Evolutionary conservation across 768 basidiomycete species (phyloP), one percentile per base, ranked within the genome.

Genomic region (Panaeolus papilionaceus): DNA sequence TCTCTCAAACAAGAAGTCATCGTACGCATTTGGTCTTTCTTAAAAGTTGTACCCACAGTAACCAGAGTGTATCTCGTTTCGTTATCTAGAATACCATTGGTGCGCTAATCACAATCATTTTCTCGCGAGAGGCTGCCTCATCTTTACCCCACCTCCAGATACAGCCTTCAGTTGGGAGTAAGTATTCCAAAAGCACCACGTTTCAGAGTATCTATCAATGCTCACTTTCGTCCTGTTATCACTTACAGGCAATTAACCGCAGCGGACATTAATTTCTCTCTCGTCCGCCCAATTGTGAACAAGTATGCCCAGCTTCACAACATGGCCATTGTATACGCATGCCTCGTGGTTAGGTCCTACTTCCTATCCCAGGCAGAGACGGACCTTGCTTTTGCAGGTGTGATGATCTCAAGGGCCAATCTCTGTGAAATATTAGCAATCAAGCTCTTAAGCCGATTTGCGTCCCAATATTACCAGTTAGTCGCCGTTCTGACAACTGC

Each of bases 361-460:
- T 98, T 96, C 75, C 82, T 94, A 18, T 82, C 87, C 10, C 85
- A 89, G 61, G 85, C 89, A 3, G 88, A 88, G 28, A 82, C 83
- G 2, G 89, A 96, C 71, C 83, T 98, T 58, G 93, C 93, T 14
- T 91, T 90, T 78, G 86, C 93, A 9, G 88, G 85, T 16, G 83
- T 98, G 65, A 91, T 92, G 82, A 77, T 82, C 8, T 81, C 83
- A 38, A 79, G 83, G 47, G 96, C 95, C 4, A 89, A 84, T 38
- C 83, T 96, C 10, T 96, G 94, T 78, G 95, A 98, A 75, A 87
- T 98, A 16, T 78, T 98, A 20, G 95, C 96, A 9, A 89, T 94
- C 82, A 98, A 98, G 74, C 86, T 96, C 26, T 83, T 96, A 11
- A 87, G 85, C 23, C 84, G 85, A 38, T 96, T 93, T 73, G 89